Percentiles rank a stretch among this genome's conserved stretches.
Evolutionary conservation across 495 filamentous ascomycete genomes (phyloP).

Genomic region (Opeltia flavorubescens): DNA sequence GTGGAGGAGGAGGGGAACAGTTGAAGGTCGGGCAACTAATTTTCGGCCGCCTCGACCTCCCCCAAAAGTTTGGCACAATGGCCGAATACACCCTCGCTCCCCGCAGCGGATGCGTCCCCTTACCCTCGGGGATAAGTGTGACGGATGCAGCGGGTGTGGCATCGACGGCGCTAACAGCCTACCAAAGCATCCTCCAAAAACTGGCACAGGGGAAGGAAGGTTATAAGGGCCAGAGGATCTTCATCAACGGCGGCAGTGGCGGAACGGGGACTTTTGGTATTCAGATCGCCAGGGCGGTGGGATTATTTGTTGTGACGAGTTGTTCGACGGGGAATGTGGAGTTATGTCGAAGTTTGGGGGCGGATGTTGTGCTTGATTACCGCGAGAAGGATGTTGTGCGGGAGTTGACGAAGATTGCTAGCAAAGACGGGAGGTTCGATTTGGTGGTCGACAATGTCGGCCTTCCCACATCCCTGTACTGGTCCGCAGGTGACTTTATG

Average conservation of each 20-base stretch:
- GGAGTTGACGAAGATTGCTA: slow-evolving; percentile 31
- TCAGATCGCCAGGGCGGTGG: slow-evolving; percentile 51
- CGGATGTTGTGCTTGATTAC: slow-evolving; percentile 59
- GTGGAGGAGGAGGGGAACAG: slow-evolving; percentile 5
- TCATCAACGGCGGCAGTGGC: slow-evolving; percentile 58
- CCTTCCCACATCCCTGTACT: slow-evolving; percentile 35
- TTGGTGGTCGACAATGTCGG: slow-evolving; percentile 51
- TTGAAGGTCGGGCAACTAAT: slow-evolving; percentile 39
- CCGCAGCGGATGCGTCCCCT: slow-evolving; percentile 12
- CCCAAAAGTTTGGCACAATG: slow-evolving; percentile 33
- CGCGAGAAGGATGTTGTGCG: slow-evolving; percentile 35
- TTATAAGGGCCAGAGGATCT: slow-evolving; percentile 44
- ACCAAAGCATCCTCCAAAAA: slow-evolving; percentile 38
- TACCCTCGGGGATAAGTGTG: slow-evolving; percentile 38
- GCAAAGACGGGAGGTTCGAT: slow-evolving; percentile 36
- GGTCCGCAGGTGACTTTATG: slow-evolving; percentile 39
- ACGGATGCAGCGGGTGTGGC: slow-evolving; percentile 38
- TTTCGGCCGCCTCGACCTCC: slow-evolving; percentile 32
- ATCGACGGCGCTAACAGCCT: slow-evolving; percentile 43
- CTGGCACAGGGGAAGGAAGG: too few species aligned
- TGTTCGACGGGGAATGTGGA: slow-evolving; percentile 46
- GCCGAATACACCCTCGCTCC: slow-evolving; percentile 33
- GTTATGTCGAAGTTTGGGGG: slow-evolving; percentile 43
- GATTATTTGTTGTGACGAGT: slow-evolving; percentile 45
- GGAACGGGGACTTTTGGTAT: slow-evolving; percentile 48